Base-by-base conservation (phyloP, 225 moss, liverwort and hornwort genomes). In the Takakia lepidozioides region DNA sequence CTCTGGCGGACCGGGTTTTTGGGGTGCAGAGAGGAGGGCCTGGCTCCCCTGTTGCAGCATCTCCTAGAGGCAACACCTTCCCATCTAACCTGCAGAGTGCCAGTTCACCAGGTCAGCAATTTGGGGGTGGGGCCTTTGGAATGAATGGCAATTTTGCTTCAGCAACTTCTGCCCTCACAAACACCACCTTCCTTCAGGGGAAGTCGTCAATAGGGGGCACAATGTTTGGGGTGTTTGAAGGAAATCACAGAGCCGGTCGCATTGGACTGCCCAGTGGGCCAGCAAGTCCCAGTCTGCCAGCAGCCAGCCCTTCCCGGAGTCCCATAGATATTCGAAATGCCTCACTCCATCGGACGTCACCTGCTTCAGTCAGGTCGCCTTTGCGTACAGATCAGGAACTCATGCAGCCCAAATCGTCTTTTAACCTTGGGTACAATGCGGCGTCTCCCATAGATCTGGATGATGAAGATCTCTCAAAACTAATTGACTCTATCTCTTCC, bases 381-480 rank as follows among this genome's bases (percentile, higher is more conserved):
- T 65, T 85, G 56, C 71, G 60, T 48, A 57, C 64, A 52, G 91
- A 92, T 41, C 74, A 81, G 61, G 87, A 87, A 46, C 34, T 87
- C 53, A 39, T 81, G 42, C 80, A 78, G 56, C 65, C 85, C 28
- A 87, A 80, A 69, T 85, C 91, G 20, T 85, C 91, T 55, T 68
- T 87, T 73, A 77, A 77, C 54, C 72, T 75, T 54, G 98, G 91
- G 32, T 91, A 98, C 64, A 98, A 80, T 62, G 91, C 87, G 18
- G 82, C 91, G 25, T 98, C 98, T 58, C 98, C 98, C 25, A 98
- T 85, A 46, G 84, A 98, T 71, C 62, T 98, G 51, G 95, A 98
- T 41, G 75, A 91, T 43, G 90, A 90, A 54, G 69, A 82, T 50
- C 64, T 95, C 48, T 67, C 82, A 37, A 90, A 95, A 56, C 47